A percentile compares a stretch with the other conserved stretches of the same genome.
phyloP scores from a whole-genome alignment of 768 basidiomycete genomes.

The Cubamyces sp. region DNA sequence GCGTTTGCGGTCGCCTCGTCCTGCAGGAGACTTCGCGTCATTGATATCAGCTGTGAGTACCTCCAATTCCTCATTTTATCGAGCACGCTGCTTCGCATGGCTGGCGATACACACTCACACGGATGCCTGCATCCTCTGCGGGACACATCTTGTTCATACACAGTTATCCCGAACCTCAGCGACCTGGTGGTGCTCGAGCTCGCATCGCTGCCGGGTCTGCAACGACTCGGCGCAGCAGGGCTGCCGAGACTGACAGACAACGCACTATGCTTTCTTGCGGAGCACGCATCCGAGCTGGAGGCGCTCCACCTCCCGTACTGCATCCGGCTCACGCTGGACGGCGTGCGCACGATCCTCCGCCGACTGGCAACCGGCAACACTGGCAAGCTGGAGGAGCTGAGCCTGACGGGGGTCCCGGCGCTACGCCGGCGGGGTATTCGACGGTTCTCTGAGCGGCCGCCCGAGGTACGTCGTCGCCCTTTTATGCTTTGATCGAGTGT shows the following conservation, averaged over 20 bases:
- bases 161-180: slow-evolving; percentile 82
- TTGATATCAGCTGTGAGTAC: slow-evolving; percentile 85
- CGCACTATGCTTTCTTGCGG: slow-evolving; percentile 76
- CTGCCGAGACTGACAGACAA: slow-evolving; percentile 85
- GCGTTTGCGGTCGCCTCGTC: slow-evolving; percentile 68
- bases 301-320: slow-evolving; percentile 89
- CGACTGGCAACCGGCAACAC: slow-evolving; percentile 40
- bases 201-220: slow-evolving; percentile 66
- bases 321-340: slow-evolving; percentile 75
- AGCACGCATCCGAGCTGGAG: slow-evolving; percentile 70
- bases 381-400: slow-evolving; percentile 67
- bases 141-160: neutral
- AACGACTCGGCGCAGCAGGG: slow-evolving; percentile 78
- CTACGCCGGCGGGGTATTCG: slow-evolving; percentile 71
- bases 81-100: neutral
- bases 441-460: slow-evolving; percentile 76
- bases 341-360: slow-evolving; percentile 70
- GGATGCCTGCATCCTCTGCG: neutral
- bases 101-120: neutral
- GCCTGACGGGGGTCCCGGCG: slow-evolving; percentile 77
- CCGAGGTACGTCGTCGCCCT: slow-evolving; percentile 50
- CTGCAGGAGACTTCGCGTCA: slow-evolving; percentile 75
- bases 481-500: neutral
- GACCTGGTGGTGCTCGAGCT: slow-evolving; percentile 86
- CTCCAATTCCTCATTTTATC: neutral